Percentiles rank a stretch among this genome's conserved stretches.
These are phyloP conservation scores for Scytalidium lignicola DNA, from an alignment of 2,329 filamentous ascomycete species.

Conservation along the genomic window DNA sequence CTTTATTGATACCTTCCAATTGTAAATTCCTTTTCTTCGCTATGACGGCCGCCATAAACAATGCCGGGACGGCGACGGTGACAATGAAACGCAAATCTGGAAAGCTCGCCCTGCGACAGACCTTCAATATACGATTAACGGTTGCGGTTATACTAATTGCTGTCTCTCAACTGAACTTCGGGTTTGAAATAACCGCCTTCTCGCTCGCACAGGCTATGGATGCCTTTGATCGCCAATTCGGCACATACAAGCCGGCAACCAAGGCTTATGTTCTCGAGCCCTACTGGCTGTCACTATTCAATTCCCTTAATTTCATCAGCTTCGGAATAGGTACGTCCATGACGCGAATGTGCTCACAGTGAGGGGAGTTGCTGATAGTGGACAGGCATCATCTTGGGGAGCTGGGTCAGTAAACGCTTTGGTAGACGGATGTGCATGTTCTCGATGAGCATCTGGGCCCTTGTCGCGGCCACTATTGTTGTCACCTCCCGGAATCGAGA, in stretches of 20 bases:
- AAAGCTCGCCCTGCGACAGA: too few relatives aligned
- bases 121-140: too few relatives aligned
- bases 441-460: conserved; percentile 5
- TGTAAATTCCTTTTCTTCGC: too few relatives aligned
- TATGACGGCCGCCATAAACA: too few relatives aligned
- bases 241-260: conserved; percentile 19
- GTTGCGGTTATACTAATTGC: too few relatives aligned
- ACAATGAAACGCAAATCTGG: too few relatives aligned
- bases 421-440: conserved; percentile 7
- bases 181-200: conserved; percentile 35
- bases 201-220: conserved; percentile 34
- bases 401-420: conserved; percentile 3
- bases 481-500: conserved; percentile 39
- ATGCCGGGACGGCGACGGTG: too few relatives aligned
- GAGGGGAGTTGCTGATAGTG: too few relatives aligned
- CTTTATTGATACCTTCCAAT: too few relatives aligned
- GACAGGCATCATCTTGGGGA: conserved; percentile 1
- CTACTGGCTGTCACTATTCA: conserved; percentile 31
- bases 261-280: conserved; percentile 24
- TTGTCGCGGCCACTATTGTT: conserved; percentile 6
- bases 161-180: conserved; percentile 35
- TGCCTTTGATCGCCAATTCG: conserved; percentile 31
- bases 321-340: too few relatives aligned
- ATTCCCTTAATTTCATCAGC: conserved; percentile 27
- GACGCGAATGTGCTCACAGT: too few relatives aligned